Evolutionary conservation across 257 asterid species (phyloP).

Genomic region (Plantago major): DNA sequence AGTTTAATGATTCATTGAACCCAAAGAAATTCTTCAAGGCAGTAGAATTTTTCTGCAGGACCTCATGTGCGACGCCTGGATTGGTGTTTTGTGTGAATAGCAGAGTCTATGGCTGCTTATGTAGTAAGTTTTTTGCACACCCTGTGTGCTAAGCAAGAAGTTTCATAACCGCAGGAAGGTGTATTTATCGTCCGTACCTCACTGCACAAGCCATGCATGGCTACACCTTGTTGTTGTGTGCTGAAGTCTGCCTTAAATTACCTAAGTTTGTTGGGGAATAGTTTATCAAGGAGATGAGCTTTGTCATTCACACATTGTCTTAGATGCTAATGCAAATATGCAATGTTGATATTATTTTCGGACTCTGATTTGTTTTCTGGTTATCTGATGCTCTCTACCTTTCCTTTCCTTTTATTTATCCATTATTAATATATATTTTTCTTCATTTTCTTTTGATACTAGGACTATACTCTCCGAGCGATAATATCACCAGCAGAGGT

Average conservation of each 20-base stretch:
- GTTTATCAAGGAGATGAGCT: neutral
- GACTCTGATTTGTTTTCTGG: neutral
- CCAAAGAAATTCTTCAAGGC: no score
- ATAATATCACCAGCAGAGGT: slow-evolving; percentile 38
- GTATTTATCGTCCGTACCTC: no score
- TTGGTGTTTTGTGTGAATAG: no score
- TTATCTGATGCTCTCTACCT: slow-evolving; percentile 19
- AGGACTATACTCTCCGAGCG: slow-evolving; percentile 51
- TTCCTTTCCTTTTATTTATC: neutral
- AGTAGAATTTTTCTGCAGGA: no score
- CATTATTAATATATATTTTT: no score
- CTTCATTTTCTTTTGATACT: neutral
- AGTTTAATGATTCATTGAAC: no score
- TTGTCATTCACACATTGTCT: neutral
- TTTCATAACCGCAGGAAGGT: no score
- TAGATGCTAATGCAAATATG: neutral
- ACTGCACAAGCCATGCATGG: neutral
- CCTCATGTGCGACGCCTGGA: no score
- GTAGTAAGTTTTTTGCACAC: no score
- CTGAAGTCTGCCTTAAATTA: neutral
- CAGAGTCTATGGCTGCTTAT: no score
- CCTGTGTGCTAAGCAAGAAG: no score
- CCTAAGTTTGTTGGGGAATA: neutral
- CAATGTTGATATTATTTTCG: neutral
- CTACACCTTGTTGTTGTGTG: neutral